Base-by-base conservation (phyloP, 2,329 filamentous ascomycete species). In the Rachicladosporium sp. region DNA sequence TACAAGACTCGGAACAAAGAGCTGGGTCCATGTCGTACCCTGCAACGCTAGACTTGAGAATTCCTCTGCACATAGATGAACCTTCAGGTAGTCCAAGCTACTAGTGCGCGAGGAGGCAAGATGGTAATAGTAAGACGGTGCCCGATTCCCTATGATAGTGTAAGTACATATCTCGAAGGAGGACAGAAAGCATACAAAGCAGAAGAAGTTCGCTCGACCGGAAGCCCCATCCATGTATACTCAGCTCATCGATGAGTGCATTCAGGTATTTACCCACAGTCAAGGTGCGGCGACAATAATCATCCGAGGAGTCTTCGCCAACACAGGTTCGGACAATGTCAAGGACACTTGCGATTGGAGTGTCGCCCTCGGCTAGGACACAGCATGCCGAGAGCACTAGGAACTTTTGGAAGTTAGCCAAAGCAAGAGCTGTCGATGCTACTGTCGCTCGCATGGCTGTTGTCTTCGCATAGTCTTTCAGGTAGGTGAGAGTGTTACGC, bases 351-450 rank as follows among this genome's bases (percentile, higher is more conserved):
- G 21, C 19, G 9, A 29, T 29, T 10, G 35, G 35, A 7, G 19
- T 29, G 2, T 36, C 35, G 4, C 35, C 19, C 7, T 36, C 35
- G 23, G 23, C 5, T 11, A 36, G 15, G 23, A 36, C 35, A 23
- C 23, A 21, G 35, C 35, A 36, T n/a, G 35, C 35, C 21, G 35
- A 36, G 3, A 36, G 11, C 7, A 23, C 35, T 13, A 36, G 13
- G 19, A 36, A 36, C 35, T 36, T 36, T 29, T 36, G 35, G 19
- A 36, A 36, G 8, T 36, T 36, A 6, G 35, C 35, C 35, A 36
- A 12, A 12, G 35, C 35, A n/a, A 36, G 35, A 36, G 35, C 35
- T 21, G 35, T 36, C 4, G 32, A 8, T 9, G 32, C 32, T 4
- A n/a, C 6, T 12, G 32, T 5, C 12, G 10, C 13, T 13, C 32